Percentiles rank a stretch among this genome's conserved stretches.
These are phyloP conservation scores for Medicago truncatula DNA, from an alignment of 306 rosid genomes.

Conservation along the genomic window MtrunA17r5.0-ANR NC_053045.1:48895501-48896000, in stretches of 20 bases:
- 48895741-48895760: slow-evolving; percentile 73
- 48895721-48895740: slow-evolving; percentile 61
- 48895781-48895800: slow-evolving; percentile 76
- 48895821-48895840: slow-evolving; percentile 94
- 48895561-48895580: slow-evolving; percentile 43
- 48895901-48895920: neutral
- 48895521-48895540: slow-evolving; percentile 32
- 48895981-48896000: slow-evolving; percentile 87
- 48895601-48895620: slow-evolving; percentile 25
- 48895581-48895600: slow-evolving; percentile 49
- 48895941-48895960: neutral
- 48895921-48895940: neutral
- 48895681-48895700: slow-evolving; percentile 65
- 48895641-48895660: slow-evolving; percentile 8
- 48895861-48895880: slow-evolving; percentile 11
- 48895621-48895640: neutral
- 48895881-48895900: neutral
- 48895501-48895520: slow-evolving; percentile 25
- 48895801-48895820: slow-evolving; percentile 76
- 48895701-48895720: slow-evolving; percentile 49
- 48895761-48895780: slow-evolving; percentile 65
- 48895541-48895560: slow-evolving; percentile 36
- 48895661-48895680: slow-evolving; percentile 76
- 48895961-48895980: slow-evolving; percentile 62
- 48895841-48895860: slow-evolving; percentile 93